Evolutionary conservation across 2,329 filamentous ascomycete genomes (phyloP).

Genomic region (Fusarium camptoceras): DNA sequence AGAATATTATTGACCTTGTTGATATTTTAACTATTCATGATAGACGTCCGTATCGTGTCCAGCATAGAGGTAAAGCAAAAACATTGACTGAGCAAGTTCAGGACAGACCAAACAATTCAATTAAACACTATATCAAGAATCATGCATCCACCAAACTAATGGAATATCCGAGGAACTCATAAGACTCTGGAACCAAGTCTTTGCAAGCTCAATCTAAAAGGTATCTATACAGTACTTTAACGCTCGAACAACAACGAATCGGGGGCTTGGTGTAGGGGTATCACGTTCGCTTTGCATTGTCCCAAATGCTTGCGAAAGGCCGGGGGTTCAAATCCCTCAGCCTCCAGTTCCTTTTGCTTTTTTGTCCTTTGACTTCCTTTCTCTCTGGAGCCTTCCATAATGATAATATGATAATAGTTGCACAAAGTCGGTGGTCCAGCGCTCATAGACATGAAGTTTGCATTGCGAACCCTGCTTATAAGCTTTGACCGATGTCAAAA

Average conservation of each 20-base stretch:
- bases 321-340: conserved; percentile 50
- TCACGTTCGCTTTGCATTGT: conserved; percentile 46
- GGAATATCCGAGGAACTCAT: neutral
- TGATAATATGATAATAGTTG: neutral
- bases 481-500: neutral
- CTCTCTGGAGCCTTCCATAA: neutral
- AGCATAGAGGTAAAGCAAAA: neutral
- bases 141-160: neutral
- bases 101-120: neutral
- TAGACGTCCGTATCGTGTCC: neutral
- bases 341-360: conserved; percentile 33
- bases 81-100: neutral
- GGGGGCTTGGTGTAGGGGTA: conserved; percentile 49
- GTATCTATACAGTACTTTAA: neutral
- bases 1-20: neutral
- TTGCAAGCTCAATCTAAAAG: neutral
- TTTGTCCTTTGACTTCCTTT: neutral
- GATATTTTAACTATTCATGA: neutral
- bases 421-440: neutral
- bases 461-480: neutral
- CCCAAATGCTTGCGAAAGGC: conserved; percentile 41
- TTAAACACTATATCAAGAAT: neutral
- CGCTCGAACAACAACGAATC: accelerated
- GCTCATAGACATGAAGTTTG: neutral
- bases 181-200: too few relatives aligned